phyloP scores from a whole-genome alignment of 1,284 basidiomycete species.

The Ceratobasidium sp. region DNA sequence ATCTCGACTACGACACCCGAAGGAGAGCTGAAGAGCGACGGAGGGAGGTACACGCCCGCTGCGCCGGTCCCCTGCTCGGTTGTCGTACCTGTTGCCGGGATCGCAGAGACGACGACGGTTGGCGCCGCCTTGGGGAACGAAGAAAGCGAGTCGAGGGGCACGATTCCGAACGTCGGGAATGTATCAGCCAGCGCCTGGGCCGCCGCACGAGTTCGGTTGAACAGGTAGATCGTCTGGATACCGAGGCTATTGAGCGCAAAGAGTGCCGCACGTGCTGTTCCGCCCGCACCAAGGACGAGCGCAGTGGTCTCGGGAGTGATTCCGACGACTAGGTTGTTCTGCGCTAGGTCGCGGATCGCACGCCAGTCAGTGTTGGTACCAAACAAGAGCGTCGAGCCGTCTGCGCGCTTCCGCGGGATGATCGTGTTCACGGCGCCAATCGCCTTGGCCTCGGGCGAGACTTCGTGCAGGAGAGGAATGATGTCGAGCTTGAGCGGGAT shows the following conservation, averaged over 20 bases:
- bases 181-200: constrained; percentile 73
- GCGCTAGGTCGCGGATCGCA: constrained; percentile 74
- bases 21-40: constrained; percentile 54
- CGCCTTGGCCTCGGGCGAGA: constrained; percentile 80
- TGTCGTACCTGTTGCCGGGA: constrained; percentile 78
- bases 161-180: constrained; percentile 74
- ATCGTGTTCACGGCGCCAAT: constrained; percentile 96
- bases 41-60: constrained; percentile 66
- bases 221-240: constrained; percentile 78
- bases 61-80: constrained; percentile 52
- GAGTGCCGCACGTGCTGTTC: constrained; percentile 91
- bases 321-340: constrained; percentile 56
- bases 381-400: constrained; percentile 65
- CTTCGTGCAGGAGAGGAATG: constrained; percentile 77
- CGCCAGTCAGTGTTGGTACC: constrained; percentile 97
- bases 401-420: constrained; percentile 62
- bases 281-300: constrained; percentile 91
- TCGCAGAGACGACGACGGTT: constrained; percentile 83
- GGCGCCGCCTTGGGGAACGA: constrained; percentile 67
- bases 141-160: constrained; percentile 69
- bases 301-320: constrained; percentile 59
- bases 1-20: constrained; percentile 86
- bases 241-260: constrained; percentile 83
- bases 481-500: constrained; percentile 93
- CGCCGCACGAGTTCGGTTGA: constrained; percentile 81